Base-by-base conservation (phyloP, 495 filamentous ascomycete species). In the Darksidea phi region DNA sequence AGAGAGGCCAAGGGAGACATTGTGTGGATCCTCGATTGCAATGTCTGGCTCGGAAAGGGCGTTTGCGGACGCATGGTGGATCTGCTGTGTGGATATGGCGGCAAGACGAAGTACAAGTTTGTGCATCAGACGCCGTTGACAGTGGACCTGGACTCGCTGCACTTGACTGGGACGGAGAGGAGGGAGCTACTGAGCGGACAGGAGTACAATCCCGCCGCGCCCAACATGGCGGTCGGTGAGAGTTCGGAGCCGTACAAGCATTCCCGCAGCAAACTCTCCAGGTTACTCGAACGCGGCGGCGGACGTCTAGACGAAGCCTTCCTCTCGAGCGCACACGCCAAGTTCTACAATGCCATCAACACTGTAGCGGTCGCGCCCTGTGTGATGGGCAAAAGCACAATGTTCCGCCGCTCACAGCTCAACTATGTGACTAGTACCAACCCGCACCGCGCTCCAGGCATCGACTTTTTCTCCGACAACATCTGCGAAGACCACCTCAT, bases 401-500 rank as follows among this genome's bases (percentile, higher is more conserved):
- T 99, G 88, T 97, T 97, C 78, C 88, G 94, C 25, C 88, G 86
- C 48, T 92, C 91, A 0, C 93, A 99, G 68, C 84, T 99, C 24
- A 82, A 90, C 69, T 81, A 81, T 58, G 80, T 95, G 18, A 97
- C 92, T n/a, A 18, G 7, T 66, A 75, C 49, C 64, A 72, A 58
- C 77, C 54, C 80, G 11, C 76, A 77, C n/a, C 65, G 59, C 15
- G 32, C 26, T 38, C 80, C 82, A 0, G 92, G 93, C 0, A 86
- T 97, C 63, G 90, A 96, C 71, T 93, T 86, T 75, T 97, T 99
- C 76, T 92, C 88, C 15, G 82, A 88, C 38, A 94, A 97, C 68
- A 97, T 99, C 73, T 99, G 94, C 76, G 94, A 99, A 70, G 94
- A 99, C 69, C 95, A 99, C 66, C 77, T 96, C 15, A 95, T 99